A percentile compares a stretch with the other conserved stretches of the same genome.
phyloP scores from a whole-genome alignment of 2,329 filamentous ascomycete genomes.

The Apiospora marii region DNA sequence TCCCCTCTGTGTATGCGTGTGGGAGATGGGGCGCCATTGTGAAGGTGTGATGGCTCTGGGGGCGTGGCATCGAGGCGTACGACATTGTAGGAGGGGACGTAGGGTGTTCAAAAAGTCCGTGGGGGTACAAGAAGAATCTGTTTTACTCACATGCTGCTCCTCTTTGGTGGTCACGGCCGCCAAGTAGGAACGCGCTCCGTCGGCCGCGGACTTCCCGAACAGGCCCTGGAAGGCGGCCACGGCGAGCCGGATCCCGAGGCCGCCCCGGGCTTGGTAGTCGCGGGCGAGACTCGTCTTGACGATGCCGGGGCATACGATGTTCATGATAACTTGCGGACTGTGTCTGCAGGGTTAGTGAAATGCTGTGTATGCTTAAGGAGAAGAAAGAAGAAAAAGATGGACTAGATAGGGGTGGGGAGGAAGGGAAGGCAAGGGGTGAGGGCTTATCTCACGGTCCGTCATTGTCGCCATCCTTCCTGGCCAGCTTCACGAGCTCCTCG shows the following conservation, averaged over 20 bases:
- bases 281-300: constrained; percentile 35
- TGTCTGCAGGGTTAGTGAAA: background rate
- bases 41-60: too few relatives aligned
- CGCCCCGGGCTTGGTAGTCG: constrained; percentile 27
- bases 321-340: constrained; percentile 38
- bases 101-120: too few relatives aligned
- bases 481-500: constrained; percentile 34
- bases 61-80: too few relatives aligned
- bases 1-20: background rate
- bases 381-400: background rate
- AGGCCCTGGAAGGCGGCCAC: constrained; percentile 29
- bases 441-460: constrained; percentile 34
- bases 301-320: constrained; percentile 39
- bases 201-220: constrained; percentile 36
- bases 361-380: too few relatives aligned
- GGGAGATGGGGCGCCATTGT: too few relatives aligned
- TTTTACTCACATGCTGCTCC: constrained; percentile 34
- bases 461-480: constrained; percentile 27
- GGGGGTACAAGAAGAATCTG: background rate
- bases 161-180: constrained; percentile 34
- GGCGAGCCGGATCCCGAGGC: constrained; percentile 22
- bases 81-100: too few relatives aligned
- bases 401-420: background rate
- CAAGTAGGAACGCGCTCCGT: constrained; percentile 38
- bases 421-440: too few relatives aligned